Percentiles rank a stretch among this genome's conserved stretches.
phyloP scores from a whole-genome alignment of 169 alveolate genomes.

The Plasmodium vinckei region DNA sequence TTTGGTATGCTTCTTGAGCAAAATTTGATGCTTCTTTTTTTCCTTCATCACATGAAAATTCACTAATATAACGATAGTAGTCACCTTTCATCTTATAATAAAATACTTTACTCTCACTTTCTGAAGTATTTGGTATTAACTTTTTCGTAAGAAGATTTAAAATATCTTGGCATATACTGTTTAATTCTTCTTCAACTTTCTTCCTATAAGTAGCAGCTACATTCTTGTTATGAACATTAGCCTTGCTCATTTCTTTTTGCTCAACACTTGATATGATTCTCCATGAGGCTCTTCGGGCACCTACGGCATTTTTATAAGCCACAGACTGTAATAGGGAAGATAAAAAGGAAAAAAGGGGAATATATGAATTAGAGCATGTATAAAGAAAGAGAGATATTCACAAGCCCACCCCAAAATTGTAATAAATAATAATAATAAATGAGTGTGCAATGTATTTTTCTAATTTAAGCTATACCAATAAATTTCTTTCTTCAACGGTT shows the following conservation, averaged over 20 bases:
- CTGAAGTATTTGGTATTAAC: conserved; percentile 93
- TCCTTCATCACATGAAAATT: conserved; percentile 95
- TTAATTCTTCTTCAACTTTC: conserved; percentile 96
- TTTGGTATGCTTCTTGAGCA: conserved; percentile 97
- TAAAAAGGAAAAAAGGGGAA: background rate
- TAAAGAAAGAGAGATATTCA: too few relatives aligned
- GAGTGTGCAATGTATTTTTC: background rate
- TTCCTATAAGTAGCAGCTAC: conserved; percentile 94
- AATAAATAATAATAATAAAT: background rate
- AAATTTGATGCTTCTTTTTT: conserved; percentile 95
- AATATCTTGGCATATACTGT: conserved; percentile 94
- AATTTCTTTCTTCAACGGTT: conserved; percentile 95
- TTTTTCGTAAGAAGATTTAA: conserved; percentile 90
- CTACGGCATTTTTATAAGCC: conserved; percentile 99
- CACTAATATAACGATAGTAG: conserved; percentile 98
- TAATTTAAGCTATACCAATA: conserved; percentile 77
- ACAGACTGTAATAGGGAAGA: conserved; percentile 90
- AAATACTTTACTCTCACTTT: conserved; percentile 96
- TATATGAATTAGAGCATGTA: background rate
- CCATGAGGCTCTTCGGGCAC: conserved; percentile 98
- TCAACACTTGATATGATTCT: conserved; percentile 96
- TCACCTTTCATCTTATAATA: conserved; percentile 99
- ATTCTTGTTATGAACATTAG: conserved; percentile 91
- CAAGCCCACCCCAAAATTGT: too few relatives aligned
- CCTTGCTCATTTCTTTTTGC: conserved; percentile 96